These are phyloP conservation scores for Linum lewisii DNA, from an alignment of 345 rosid genomes.

Conservation along the genomic window DNA sequence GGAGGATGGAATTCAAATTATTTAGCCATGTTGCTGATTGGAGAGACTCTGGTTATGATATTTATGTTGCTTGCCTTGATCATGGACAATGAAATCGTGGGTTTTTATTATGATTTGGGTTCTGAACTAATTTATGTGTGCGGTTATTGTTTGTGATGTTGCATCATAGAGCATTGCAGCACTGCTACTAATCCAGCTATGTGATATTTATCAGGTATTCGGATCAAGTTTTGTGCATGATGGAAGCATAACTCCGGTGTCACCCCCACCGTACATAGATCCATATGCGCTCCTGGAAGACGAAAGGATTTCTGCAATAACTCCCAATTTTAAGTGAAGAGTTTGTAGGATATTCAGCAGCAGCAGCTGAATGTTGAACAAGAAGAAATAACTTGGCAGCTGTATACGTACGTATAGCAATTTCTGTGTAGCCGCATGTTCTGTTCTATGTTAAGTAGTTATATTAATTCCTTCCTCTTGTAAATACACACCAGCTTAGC, in stretches of 20 bases:
- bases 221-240: conserved; percentile 71
- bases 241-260: conserved; percentile 27
- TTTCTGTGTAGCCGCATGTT: not conserved
- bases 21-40: too few relatives aligned
- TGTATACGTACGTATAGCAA: not conserved
- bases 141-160: not conserved
- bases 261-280: conserved; percentile 49
- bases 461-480: conserved; percentile 9
- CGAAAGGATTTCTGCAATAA: conserved; percentile 59
- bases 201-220: conserved; percentile 42
- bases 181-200: conserved; percentile 2
- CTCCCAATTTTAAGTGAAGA: conserved; percentile 46
- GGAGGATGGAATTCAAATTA: too few relatives aligned
- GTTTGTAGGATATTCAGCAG: not conserved
- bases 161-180: not conserved
- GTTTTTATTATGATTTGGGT: too few relatives aligned
- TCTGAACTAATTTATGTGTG: too few relatives aligned
- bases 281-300: conserved; percentile 75
- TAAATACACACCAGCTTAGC: conserved; percentile 14
- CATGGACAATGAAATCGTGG: too few relatives aligned
- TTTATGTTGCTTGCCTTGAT: too few relatives aligned
- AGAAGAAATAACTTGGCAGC: conserved; percentile 11
- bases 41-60: too few relatives aligned
- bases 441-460: conserved; percentile 4
- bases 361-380: conserved; percentile 3